Evolutionary conservation across 129 eudicot species (phyloP).

Genomic region (Lactuca sativa): DNA sequence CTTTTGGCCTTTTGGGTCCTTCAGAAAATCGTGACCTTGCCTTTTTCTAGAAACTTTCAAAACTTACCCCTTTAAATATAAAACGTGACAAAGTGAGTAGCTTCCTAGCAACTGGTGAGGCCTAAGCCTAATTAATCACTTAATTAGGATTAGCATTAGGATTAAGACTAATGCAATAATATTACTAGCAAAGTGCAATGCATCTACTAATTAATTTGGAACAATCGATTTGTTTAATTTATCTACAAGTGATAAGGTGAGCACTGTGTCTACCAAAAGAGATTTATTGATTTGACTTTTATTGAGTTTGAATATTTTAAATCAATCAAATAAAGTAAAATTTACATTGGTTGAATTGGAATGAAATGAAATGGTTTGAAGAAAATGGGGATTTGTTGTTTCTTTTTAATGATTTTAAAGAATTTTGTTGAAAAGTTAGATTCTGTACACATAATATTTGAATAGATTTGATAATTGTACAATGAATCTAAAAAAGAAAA

Average conservation of each 20-base stretch:
- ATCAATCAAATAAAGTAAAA: not conserved
- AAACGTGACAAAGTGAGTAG: constrained; percentile 13
- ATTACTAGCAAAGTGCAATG: constrained; percentile 14
- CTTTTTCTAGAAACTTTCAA: constrained; percentile 6
- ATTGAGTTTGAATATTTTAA: not conserved
- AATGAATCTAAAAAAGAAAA: not conserved
- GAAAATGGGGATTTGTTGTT: not conserved
- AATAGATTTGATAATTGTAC: not conserved
- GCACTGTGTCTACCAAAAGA: constrained; percentile 1
- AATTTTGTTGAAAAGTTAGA: not conserved
- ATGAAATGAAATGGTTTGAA: not conserved
- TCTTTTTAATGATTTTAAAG: not conserved
- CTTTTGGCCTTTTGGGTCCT: constrained; percentile 4
- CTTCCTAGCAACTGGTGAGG: constrained; percentile 8
- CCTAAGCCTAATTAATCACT: constrained; percentile 7
- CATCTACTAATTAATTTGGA: not conserved
- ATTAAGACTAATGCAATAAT: constrained; percentile 12
- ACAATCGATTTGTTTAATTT: not conserved
- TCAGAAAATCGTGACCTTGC: constrained; percentile 1
- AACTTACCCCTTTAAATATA: constrained; percentile 1
- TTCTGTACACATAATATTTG: not conserved
- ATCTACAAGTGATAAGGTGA: not conserved
- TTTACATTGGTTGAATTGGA: not conserved
- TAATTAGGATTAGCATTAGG: not conserved
- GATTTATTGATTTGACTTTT: constrained; percentile 2